Evolutionary conservation across 257 asterid genomes (phyloP).

Genomic region (Gentiana straminea): DNA sequence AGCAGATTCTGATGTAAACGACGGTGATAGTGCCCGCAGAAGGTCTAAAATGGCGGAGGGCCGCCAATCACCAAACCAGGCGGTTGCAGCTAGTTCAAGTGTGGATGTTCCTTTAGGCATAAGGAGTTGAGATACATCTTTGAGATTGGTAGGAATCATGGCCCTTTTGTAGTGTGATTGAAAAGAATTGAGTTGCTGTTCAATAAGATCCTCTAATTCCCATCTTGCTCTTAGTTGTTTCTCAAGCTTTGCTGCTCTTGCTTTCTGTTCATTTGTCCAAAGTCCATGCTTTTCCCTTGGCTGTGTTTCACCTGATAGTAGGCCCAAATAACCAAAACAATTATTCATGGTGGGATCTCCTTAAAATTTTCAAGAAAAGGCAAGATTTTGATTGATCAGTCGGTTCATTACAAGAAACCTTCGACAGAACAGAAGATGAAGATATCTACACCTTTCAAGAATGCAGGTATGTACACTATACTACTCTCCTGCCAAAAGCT

Average conservation of each 20-base stretch:
- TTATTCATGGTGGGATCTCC: too few relatives aligned
- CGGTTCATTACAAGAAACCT: too few relatives aligned
- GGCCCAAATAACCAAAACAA: not conserved
- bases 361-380: too few relatives aligned
- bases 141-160: slow-evolving; percentile 34
- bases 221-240: slow-evolving; percentile 64
- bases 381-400: too few relatives aligned
- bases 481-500: not conserved
- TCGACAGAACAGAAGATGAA: not conserved
- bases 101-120: slow-evolving; percentile 61
- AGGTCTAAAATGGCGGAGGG: slow-evolving; percentile 68
- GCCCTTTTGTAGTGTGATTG: slow-evolving; percentile 39
- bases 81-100: slow-evolving; percentile 51
- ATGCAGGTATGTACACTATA: not conserved
- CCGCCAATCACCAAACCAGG: slow-evolving; percentile 93
- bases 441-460: not conserved
- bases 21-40: slow-evolving; percentile 26
- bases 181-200: slow-evolving; percentile 42
- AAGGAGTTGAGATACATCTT: slow-evolving; percentile 45
- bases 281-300: slow-evolving; percentile 38
- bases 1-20: slow-evolving; percentile 24
- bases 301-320: slow-evolving; percentile 31
- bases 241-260: slow-evolving; percentile 52
- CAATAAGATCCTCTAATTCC: slow-evolving; percentile 54
- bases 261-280: slow-evolving; percentile 66